Evolutionary conservation across 2,329 filamentous ascomycete species (phyloP), one percentile per base, ranked within the genome.

Genomic region (Ophiostoma ips): DNA sequence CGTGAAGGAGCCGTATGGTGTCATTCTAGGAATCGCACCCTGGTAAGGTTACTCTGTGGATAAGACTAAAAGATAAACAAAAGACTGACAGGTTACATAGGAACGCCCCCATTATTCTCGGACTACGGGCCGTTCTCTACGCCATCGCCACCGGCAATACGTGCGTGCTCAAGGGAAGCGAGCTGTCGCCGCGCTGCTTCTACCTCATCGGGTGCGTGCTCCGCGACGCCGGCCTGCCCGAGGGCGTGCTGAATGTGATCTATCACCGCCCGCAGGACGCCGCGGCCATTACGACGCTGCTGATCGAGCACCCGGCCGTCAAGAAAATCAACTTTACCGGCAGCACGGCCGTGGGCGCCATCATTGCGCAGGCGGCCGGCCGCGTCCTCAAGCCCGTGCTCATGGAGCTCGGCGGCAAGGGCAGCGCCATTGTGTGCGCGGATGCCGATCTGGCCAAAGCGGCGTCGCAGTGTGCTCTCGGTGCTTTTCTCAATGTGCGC

Each of bases 311-410:
- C 58, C 76, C 76, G 0, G 69, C 71, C 0, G 68, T 94, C 51
- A 83, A 79, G 62, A 94, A 94, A 68, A 72, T 94, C 62, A 92
- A 87, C 67, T 94, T 94, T 64, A 94, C 87, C 0, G 87, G 87
- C 33, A 84, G 77, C 59, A 88, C 86, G 0, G 63, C 64, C 0
- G 81, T 92, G 0, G 87, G 87, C 1, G 74, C 78, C 31, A 82
- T 87, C 60, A 79, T 94, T 51, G 83, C 78, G 10, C 70, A 72
- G 18, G 71, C 77, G 9, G 84, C 84, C 0, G 87, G 83, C 28
- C 77, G 83, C 61, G 68, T 83, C 58, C 70, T 92, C 37, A 94
- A 94, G 70, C 87, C 86, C 0, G 74, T 84, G 1, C 68, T 94
- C 2, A 73, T 94, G 59, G 87, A 94, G 64, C 71, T 94, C 1